Base-by-base conservation (phyloP, 116 monocot genomes). In the Papilionanthe hybrid region DNA sequence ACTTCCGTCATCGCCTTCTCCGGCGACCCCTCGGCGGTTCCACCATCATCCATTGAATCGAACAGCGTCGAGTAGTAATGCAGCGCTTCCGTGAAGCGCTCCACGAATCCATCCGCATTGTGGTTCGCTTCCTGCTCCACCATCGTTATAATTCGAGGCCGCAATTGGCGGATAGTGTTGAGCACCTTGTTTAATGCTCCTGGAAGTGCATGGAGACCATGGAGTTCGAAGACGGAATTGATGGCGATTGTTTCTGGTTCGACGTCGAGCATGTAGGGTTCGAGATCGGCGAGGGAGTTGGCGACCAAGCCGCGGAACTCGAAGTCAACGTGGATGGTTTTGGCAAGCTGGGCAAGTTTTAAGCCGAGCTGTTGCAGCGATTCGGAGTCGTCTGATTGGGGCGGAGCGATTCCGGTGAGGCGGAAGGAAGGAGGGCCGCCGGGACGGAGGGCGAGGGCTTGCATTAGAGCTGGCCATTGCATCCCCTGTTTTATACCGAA, bases 41-140 rank as follows among this genome's bases (percentile, higher is more conserved):
- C 82, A 55, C 85, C 86, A 11, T 27, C 72, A 28, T 27, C 95
- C 19, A 95, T 77, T 11, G 94, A 96, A 80, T 93, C 96, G 87
- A 96, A 96, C 88, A 96, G 93, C 78, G 87, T 89, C 13, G 96
- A 96, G 79, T 96, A 96, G 89, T 93, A 97, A 85, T 97, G 97
- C 9, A 97, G 83, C 20, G 97, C 84, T 78, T 95, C 91, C 29
- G 84, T 95, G 87, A 95, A 95, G 65, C 92, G 82, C 13, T 90
- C 92, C 25, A 87, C 9, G 81, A 94, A 94, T 22, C 85, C 88
- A 7, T 78, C 75, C 10, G 78, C 69, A 85, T 94, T 94, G 87
- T 94, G 94, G 84, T 87, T 89, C 27, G 94, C 90, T 47, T 95
- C 95, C 82, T 89, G 87, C 82, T 95, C 95, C 6, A 91, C 91